phyloP scores from a whole-genome alignment of 352 stramenopile genomes.

The Globisporangium okanoganense region DNA sequence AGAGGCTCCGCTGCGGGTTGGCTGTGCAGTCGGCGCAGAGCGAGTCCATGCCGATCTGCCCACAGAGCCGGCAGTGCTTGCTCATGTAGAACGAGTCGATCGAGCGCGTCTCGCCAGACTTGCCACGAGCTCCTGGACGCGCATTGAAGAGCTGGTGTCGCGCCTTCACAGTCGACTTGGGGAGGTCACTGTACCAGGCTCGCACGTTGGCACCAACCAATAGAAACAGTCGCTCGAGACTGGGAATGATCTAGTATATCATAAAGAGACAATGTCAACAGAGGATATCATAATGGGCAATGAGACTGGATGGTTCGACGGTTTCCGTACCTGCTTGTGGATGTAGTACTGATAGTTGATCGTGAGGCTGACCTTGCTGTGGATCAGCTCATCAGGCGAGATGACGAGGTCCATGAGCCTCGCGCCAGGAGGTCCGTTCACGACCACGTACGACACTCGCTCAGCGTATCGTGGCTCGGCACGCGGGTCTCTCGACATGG shows the following conservation, averaged over 20 bases:
- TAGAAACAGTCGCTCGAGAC: slow-evolving; percentile 80
- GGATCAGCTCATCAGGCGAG: slow-evolving; percentile 65
- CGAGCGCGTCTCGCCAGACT: slow-evolving; percentile 24
- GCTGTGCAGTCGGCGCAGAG: slow-evolving; percentile 50
- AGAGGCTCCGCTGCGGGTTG: slow-evolving; percentile 62
- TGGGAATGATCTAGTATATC: slow-evolving; percentile 58
- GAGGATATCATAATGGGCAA: background rate
- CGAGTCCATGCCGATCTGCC: slow-evolving; percentile 44
- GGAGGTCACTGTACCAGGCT: slow-evolving; percentile 64
- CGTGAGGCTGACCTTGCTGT: slow-evolving; percentile 34
- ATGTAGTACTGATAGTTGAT: slow-evolving; percentile 94
- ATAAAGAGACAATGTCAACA: slow-evolving; percentile 1
- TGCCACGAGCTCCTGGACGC: slow-evolving; percentile 15
- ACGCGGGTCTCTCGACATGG: slow-evolving; percentile 71
- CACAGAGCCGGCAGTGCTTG: slow-evolving; percentile 75
- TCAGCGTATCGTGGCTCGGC: slow-evolving; percentile 81
- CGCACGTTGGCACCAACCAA: slow-evolving; percentile 77
- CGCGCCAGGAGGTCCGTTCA: slow-evolving; percentile 82
- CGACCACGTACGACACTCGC: slow-evolving; percentile 89
- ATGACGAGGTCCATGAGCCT: slow-evolving; percentile 90
- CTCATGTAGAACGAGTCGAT: slow-evolving; percentile 87
- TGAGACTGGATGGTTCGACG: background rate
- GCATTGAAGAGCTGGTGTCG: slow-evolving; percentile 25
- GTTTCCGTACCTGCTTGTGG: slow-evolving; percentile 68
- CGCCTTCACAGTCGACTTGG: slow-evolving; percentile 57